Conservation (phyloP, 176 grass and related monocot species). For the Rhynchospora tenuis region DNA sequence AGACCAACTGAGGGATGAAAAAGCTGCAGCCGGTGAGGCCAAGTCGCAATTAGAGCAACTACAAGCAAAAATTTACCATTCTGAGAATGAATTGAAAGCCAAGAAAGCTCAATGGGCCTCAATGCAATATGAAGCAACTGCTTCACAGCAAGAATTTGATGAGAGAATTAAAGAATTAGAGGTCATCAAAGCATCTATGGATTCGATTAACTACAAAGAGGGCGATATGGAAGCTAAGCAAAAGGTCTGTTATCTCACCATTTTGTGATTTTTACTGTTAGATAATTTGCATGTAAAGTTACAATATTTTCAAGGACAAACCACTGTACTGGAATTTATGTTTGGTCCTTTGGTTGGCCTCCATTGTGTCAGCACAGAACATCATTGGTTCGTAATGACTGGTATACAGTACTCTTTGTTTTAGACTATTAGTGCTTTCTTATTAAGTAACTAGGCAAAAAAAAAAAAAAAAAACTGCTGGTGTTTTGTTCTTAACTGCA, state of each 20-base stretch:
- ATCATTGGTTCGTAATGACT: not conserved
- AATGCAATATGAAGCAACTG: conserved; percentile 73
- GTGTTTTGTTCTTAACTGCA: conserved; percentile 11
- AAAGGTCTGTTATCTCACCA: conserved; percentile 39
- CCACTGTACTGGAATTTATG: not conserved
- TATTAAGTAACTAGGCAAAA: not conserved
- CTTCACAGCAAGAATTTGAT: conserved; percentile 75
- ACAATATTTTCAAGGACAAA: not conserved
- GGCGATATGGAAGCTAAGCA: conserved; percentile 89
- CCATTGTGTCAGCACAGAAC: not conserved
- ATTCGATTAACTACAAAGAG: conserved; percentile 60
- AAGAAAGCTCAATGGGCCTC: conserved; percentile 64
- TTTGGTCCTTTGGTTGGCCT: not conserved
- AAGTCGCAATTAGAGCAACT: conserved; percentile 78
- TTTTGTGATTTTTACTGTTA: not conserved
- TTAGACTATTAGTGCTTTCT: not conserved
- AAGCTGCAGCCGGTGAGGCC: conserved; percentile 80
- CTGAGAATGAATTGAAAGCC: conserved; percentile 77
- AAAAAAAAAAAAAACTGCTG: not conserved
- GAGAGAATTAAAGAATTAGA: conserved; percentile 62
- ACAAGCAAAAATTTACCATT: conserved; percentile 73
- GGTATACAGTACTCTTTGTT: not conserved
- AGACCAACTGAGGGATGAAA: conserved; percentile 98
- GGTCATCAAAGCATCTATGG: conserved; percentile 58
- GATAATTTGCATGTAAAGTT: not conserved